A percentile compares a stretch with the other conserved stretches of the same genome.
Conservation (phyloP, 306 rosid species). For the Cucurbita pepo region DNA sequence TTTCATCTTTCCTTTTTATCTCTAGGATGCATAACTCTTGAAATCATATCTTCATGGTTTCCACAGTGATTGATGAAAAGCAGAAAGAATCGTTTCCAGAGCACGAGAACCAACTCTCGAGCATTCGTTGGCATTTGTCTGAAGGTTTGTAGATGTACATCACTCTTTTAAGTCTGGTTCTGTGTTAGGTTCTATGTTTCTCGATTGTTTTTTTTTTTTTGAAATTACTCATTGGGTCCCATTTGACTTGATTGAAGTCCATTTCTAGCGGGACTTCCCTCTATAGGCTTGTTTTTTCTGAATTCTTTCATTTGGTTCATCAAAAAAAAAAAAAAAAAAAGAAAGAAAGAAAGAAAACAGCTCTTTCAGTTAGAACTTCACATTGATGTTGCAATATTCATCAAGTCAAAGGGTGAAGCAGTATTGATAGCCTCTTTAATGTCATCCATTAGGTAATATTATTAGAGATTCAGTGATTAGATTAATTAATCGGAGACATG, state of each 20-base stretch:
- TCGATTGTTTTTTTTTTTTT: too few species aligned
- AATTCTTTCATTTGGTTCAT: too few species aligned
- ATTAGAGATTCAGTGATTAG: neutral
- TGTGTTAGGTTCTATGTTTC: too few species aligned
- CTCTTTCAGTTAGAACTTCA: neutral
- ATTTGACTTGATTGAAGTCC: too few species aligned
- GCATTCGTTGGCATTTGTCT: conserved; percentile 79
- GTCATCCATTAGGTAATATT: neutral
- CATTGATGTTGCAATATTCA: neutral
- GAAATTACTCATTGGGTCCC: too few species aligned
- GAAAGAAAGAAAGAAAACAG: neutral
- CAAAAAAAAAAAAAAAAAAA: too few species aligned
- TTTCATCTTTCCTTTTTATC: neutral
- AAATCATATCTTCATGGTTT: conserved; percentile 12
- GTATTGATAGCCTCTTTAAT: neutral
- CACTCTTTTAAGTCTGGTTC: too few species aligned
- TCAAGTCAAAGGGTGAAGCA: neutral
- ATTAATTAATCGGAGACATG: neutral
- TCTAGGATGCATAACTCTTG: conserved; percentile 6
- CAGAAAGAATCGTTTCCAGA: conserved; percentile 67
- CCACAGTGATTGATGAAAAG: conserved; percentile 74
- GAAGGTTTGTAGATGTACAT: conserved; percentile 50
- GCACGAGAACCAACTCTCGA: conserved; percentile 74
- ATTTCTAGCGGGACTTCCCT: too few species aligned
- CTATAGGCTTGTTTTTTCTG: too few species aligned